phyloP scores from a whole-genome alignment of 2,329 filamentous ascomycete genomes.

The Verticillium nubilum region DNA sequence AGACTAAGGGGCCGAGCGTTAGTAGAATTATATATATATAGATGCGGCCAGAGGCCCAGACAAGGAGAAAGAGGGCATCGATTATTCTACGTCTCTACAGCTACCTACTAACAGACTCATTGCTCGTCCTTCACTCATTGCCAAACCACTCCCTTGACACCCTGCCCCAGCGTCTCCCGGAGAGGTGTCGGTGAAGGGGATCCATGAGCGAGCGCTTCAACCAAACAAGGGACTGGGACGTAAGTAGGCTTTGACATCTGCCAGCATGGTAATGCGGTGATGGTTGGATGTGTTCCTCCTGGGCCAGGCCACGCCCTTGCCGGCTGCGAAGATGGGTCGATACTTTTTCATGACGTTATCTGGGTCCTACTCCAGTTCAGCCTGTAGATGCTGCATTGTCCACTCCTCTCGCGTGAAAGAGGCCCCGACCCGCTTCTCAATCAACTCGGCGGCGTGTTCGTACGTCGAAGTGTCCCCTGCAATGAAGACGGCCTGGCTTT shows the following conservation, averaged over 20 bases:
- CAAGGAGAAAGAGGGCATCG: too few species aligned
- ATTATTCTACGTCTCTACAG: too few species aligned
- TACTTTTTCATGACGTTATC: conserved; percentile 52
- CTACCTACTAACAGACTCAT: too few species aligned
- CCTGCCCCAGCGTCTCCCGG: too few species aligned
- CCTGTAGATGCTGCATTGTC: conserved; percentile 35
- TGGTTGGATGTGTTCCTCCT: conserved; percentile 46
- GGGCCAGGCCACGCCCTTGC: conserved; percentile 55
- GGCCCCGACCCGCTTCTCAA: conserved; percentile 32
- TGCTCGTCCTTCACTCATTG: too few species aligned
- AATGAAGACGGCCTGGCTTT: conserved; percentile 42
- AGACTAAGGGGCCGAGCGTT: too few species aligned
- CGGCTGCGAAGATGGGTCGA: conserved; percentile 53
- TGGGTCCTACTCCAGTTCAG: conserved; percentile 39
- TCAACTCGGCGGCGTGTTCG: conserved; percentile 41
- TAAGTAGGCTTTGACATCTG: conserved; percentile 34
- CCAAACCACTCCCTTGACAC: too few species aligned
- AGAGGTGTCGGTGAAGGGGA: too few species aligned
- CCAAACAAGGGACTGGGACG: not conserved
- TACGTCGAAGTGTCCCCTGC: conserved; percentile 61
- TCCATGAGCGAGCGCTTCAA: too few species aligned
- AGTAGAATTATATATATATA: too few species aligned
- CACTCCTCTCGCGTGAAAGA: conserved; percentile 44
- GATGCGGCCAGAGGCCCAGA: too few species aligned
- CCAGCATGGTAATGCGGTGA: conserved; percentile 38